These are phyloP conservation scores for Trebouxia sp. DNA, from an alignment of 139 green algal species.

Conservation along the genomic window DNA sequence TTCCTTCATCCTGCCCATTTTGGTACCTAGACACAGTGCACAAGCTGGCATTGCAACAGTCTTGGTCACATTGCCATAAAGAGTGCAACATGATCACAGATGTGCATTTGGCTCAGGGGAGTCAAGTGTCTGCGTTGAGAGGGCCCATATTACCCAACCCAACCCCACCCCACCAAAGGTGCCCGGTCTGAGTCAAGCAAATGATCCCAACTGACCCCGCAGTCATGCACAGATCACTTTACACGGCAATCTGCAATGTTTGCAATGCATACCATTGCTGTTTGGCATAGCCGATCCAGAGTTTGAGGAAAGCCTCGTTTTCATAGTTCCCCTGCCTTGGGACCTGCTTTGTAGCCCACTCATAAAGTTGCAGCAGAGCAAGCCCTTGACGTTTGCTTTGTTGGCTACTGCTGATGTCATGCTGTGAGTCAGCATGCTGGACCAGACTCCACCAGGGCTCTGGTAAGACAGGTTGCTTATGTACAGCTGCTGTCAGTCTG, in stretches of 20 bases:
- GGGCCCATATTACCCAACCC: no score
- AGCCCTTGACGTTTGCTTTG: not conserved
- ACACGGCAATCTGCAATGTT: not conserved
- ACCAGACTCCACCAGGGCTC: slow-evolving; percentile 25
- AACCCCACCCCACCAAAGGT: no score
- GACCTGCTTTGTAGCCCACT: slow-evolving; percentile 69
- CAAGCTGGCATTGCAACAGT: no score
- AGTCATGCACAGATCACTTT: no score
- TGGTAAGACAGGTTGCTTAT: slow-evolving; percentile 34
- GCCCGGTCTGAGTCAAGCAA: no score
- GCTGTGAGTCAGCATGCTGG: slow-evolving; percentile 21
- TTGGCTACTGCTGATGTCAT: not conserved
- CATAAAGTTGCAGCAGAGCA: slow-evolving; percentile 69
- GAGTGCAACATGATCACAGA: not conserved
- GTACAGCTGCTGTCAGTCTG: slow-evolving; percentile 42
- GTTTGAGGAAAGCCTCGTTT: slow-evolving; percentile 62
- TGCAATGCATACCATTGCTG: slow-evolving; percentile 65
- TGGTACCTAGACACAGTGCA: no score
- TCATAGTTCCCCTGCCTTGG: slow-evolving; percentile 57
- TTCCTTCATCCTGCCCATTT: slow-evolving; percentile 69
- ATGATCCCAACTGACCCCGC: no score
- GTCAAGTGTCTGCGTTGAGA: not conserved
- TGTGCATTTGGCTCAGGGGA: not conserved
- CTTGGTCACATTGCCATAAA: not conserved
- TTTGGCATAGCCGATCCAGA: slow-evolving; percentile 80